Percentiles rank a stretch among this genome's conserved stretches.
Conservation (phyloP, 305 asterid genomes). For the Fraxinus latifolia region DNA sequence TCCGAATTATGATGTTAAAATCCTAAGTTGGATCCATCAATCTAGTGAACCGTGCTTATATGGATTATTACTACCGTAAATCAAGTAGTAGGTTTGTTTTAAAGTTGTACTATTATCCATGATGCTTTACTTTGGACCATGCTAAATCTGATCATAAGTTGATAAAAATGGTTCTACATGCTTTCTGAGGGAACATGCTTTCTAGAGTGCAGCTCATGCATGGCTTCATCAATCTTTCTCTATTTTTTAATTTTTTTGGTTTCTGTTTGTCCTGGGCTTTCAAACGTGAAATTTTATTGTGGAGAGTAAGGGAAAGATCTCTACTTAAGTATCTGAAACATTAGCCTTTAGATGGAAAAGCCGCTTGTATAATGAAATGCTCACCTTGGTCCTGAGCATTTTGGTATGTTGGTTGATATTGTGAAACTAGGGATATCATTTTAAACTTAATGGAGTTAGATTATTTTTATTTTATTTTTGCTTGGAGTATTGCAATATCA, state of each 20-base stretch:
- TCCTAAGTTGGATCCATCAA: neutral
- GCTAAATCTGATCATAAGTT: constrained; percentile 17
- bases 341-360: neutral
- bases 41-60: neutral
- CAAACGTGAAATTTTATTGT: neutral
- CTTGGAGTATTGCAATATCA: neutral
- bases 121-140: constrained; percentile 11
- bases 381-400: neutral
- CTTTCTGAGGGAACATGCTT: constrained; percentile 2
- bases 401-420: neutral
- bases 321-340: neutral
- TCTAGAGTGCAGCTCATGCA: neutral
- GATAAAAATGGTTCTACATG: constrained; percentile 3
- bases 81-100: neutral
- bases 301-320: neutral
- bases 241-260: neutral
- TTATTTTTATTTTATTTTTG: neutral
- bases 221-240: neutral
- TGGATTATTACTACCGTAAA: neutral
- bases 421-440: neutral
- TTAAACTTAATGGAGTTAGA: neutral
- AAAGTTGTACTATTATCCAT: neutral
- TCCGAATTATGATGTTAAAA: neutral
- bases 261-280: neutral
- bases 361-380: neutral